Evolutionary conservation across 805 yeast genomes (phyloP), one percentile per base, ranked within the genome.

Genomic region (Saccharomyces kudriavzevii): DNA sequence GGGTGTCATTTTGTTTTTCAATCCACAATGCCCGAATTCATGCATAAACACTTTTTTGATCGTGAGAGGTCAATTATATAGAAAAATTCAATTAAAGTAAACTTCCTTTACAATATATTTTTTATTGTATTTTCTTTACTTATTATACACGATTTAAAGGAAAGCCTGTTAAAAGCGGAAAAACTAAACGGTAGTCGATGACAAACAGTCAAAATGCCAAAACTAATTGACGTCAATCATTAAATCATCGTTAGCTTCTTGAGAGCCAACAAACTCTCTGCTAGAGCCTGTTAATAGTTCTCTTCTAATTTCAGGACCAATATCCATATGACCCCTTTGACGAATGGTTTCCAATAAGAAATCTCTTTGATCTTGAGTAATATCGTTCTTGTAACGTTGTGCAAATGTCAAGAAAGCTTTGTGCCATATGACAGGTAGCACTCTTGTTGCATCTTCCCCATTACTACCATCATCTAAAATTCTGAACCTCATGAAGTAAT

Each of bases 351-450:
- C 97, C 67, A 94, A 73, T 56, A 94, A 74, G 71, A 92, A 89
- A 63, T 94, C 99, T 68, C 97, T 81, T 76, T 94, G 99, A 68
- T 94, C 99, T 63, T 89, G 96, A n/a, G 99, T 94, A 55, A 94
- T 89, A 76, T 94, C 99, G 67, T 94, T 92, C 70, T 92, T 94
- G 69, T 94, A 94, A 59, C 97, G 80, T 74, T 91, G 97, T 35
- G 97, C 96, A 74, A 94, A 94, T 1, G 94, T 85, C 54, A 94
- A 77, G 66, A 94, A 87, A 2, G 97, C 92, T 70, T 92, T 96
- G 70, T 95, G 98, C 98, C 99, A 94, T 40, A 92, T 92, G 17
- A 94, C 87, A 6, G 99, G 98, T 66, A 94, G 77, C 49, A 79
- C 66, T 49, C 75, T 70, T 20, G 71, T 72, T 53, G 77, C 70